Evolutionary conservation across 768 basidiomycete species (phyloP).

Genomic region (Suillus plorans): DNA sequence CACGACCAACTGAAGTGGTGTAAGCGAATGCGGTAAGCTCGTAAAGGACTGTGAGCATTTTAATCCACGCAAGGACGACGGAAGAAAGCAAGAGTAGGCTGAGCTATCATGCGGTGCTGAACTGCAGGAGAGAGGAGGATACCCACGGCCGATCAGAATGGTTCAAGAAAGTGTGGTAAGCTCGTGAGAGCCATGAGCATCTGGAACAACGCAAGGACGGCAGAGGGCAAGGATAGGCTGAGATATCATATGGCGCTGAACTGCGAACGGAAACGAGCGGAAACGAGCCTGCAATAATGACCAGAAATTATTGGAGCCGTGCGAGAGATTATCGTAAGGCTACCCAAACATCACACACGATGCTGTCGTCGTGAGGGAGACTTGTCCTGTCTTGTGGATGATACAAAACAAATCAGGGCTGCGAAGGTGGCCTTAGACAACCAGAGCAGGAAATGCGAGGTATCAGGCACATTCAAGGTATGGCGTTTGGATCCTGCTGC

Average conservation of each 20-base stretch:
- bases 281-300: neutral
- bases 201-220: neutral
- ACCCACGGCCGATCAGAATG: neutral
- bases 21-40: neutral
- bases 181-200: neutral
- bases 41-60: neutral
- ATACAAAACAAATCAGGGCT: neutral
- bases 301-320: neutral
- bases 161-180: neutral
- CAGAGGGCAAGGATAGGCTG: neutral
- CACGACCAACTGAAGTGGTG: neutral
- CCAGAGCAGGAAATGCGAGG: neutral
- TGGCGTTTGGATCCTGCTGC: neutral
- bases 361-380: neutral
- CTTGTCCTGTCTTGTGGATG: neutral
- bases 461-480: neutral
- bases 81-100: neutral
- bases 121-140: neutral
- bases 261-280: neutral
- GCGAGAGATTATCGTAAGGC: neutral
- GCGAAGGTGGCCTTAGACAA: neutral
- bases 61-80: neutral
- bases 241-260: neutral
- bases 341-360: neutral
- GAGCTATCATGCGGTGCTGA: neutral